Evolutionary conservation across 2,329 filamentous ascomycete species (phyloP).

Genomic region (Pseudocercospora crystallina): DNA sequence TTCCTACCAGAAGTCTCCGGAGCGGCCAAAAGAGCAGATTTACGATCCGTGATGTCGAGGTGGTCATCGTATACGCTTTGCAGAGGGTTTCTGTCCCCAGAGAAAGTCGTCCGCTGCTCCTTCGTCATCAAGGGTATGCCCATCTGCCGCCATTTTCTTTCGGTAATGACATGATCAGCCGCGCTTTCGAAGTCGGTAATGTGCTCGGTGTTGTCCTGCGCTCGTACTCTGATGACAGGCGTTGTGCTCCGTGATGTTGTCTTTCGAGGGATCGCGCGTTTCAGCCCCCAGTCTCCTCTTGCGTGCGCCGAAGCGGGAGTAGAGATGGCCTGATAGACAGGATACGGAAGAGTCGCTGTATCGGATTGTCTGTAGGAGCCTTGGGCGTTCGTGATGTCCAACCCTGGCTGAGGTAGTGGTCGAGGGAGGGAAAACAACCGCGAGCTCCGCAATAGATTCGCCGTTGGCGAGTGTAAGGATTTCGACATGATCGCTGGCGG

Average conservation of each 20-base stretch:
- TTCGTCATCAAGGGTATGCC: conserved; percentile 65
- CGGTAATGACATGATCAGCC: conserved; percentile 74
- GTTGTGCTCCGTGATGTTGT: conserved; percentile 66
- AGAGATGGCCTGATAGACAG: conserved; percentile 79
- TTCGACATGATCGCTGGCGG: conserved; percentile 34
- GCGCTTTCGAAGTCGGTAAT: conserved; percentile 86
- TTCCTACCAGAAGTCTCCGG: conserved; percentile 32
- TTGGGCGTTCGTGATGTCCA: conserved; percentile 47
- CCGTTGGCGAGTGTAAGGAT: conserved; percentile 55
- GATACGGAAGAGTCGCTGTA: conserved; percentile 72
- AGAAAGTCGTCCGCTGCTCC: conserved; percentile 23
- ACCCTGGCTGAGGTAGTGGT: conserved; percentile 64
- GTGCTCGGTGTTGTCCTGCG: conserved; percentile 81
- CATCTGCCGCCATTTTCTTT: conserved; percentile 85
- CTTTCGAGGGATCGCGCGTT: conserved; percentile 75
- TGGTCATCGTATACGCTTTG: conserved; percentile 43
- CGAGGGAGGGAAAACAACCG: conserved; percentile 85
- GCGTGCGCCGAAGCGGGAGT: conserved; percentile 70
- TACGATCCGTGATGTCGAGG: conserved; percentile 45
- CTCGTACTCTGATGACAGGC: conserved; percentile 73
- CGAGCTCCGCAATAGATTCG: conserved; percentile 75
- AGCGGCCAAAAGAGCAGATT: conserved; percentile 9
- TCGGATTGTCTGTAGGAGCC: conserved; percentile 57
- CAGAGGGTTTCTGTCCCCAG: conserved; percentile 8
- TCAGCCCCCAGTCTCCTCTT: conserved; percentile 89